A percentile compares a stretch with the other conserved stretches of the same genome.
phyloP scores from a whole-genome alignment of 2,329 filamentous ascomycete genomes.

The Colletotrichum ledebouriae region DNA sequence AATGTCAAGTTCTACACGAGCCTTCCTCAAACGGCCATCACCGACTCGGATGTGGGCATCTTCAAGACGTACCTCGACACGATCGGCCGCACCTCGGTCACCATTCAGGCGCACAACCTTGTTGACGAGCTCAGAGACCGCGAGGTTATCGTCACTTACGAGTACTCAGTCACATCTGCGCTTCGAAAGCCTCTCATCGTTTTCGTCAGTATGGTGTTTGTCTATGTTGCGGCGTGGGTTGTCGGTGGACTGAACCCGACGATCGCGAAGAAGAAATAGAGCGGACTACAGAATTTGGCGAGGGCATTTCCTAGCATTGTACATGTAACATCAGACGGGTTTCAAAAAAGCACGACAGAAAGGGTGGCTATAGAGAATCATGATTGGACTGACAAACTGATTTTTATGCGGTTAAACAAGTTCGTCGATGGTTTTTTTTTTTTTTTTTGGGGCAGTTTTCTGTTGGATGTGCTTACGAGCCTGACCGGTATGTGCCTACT shows the following conservation, averaged over 20 bases:
- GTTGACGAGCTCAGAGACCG: conserved; percentile 91
- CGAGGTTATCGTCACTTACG: conserved; percentile 88
- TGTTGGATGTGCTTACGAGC: background rate
- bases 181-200: conserved; percentile 90
- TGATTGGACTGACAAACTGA: conserved; percentile 35
- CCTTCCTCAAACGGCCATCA: conserved; percentile 74
- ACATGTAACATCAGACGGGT: conserved; percentile 44
- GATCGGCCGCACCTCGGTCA: conserved; percentile 84
- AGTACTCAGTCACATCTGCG: conserved; percentile 80
- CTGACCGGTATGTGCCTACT: conserved; percentile 1
- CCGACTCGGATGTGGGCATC: conserved; percentile 69
- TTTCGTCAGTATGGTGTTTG: conserved; percentile 77
- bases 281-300: conserved; percentile 25
- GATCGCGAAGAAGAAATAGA: conserved; percentile 67
- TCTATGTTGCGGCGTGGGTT: conserved; percentile 82
- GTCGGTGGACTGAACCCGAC: conserved; percentile 85
- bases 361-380: conserved; percentile 42
- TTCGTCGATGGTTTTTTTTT: background rate
- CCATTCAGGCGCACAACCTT: conserved; percentile 85
- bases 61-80: conserved; percentile 96
- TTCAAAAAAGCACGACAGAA: conserved; percentile 41
- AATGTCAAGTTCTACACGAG: conserved; percentile 84
- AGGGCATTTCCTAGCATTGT: conserved; percentile 41
- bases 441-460: background rate
- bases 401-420: background rate